Evolutionary conservation across 441 rosid genomes (phyloP).

Genomic region (Sinapis alba): DNA sequence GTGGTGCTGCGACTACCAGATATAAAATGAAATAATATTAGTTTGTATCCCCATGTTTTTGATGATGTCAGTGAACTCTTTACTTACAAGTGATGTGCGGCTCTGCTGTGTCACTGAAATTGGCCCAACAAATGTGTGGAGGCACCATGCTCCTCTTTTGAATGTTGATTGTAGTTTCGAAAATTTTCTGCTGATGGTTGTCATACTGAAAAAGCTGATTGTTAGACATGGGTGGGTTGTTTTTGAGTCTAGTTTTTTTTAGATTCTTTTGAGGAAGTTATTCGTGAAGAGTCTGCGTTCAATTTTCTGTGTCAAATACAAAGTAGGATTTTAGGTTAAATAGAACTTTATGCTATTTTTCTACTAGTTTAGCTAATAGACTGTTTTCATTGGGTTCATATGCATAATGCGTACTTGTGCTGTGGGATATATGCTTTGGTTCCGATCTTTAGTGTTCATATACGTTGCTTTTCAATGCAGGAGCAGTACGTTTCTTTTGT

Average conservation of each 20-base stretch:
- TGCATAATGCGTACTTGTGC: neutral
- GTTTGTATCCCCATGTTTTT: neutral
- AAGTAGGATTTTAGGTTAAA: neutral
- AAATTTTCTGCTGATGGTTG: neutral
- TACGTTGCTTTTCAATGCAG: neutral
- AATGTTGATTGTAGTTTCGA: neutral
- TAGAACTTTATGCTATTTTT: neutral
- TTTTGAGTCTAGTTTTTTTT: neutral
- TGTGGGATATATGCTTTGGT: neutral
- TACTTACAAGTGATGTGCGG: neutral
- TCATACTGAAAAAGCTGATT: slow-evolving; percentile 1
- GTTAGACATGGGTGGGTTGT: neutral
- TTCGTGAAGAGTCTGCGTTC: neutral
- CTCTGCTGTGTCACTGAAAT: neutral
- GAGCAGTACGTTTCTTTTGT: neutral
- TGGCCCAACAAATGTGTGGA: neutral
- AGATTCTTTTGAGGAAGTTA: neutral
- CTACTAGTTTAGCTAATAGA: neutral
- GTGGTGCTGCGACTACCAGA: neutral
- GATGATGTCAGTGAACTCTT: neutral
- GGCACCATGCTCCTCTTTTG: neutral
- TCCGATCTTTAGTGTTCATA: neutral
- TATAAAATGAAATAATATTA: neutral
- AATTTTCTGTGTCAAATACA: neutral
- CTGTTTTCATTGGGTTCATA: neutral